Evolutionary conservation across 169 alveolate genomes (phyloP), one percentile per base, ranked within the genome.

Genomic region (Babesia ovata): DNA sequence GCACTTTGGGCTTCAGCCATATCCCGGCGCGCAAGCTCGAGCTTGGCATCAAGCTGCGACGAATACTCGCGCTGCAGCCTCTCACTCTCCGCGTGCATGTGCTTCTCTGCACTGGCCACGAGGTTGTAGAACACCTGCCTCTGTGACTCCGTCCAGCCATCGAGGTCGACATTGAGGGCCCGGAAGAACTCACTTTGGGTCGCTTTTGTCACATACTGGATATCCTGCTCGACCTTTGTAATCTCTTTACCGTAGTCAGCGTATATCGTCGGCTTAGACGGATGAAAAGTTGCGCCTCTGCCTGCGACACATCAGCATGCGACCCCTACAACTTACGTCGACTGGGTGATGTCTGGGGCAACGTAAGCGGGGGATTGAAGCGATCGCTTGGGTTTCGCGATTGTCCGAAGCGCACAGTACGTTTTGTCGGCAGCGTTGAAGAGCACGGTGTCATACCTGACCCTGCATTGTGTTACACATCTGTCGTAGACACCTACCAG

Each of bases 11-110:
- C 69, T 46, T 81, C 79, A 14, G 75, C 50, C 70, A 81, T 49
- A 54, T 81, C 88, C 14, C 56, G 50, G 16, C 63, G 53, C 22
- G 59, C 56, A 39, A 39, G 44, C 42, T 71, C 76, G 53, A 81
- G 44, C 67, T 81, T 81, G 17, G 79, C 14, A 3, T 76, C 88
- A 26, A 81, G 72, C 57, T 81, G 88, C 42, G 57, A 28, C 29
- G 66, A 54, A 54, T 81, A 81, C 48, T 81, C 88, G 17, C 69
- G 66, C 72, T 72, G 83, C 48, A 81, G 58, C 10, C 88, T 56
- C 53, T 66, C 61, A 63, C 88, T 81, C 44, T 81, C 88, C 46
- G 45, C 9, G 71, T 70, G 88, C 88, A 81, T 81, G 50, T 81
- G 67, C 19, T 53, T 46, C 66, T 81, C 84, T 8, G 88, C 79